phyloP scores from a whole-genome alignment of 2,329 filamentous ascomycete species.

The Pseudonectria buxi region DNA sequence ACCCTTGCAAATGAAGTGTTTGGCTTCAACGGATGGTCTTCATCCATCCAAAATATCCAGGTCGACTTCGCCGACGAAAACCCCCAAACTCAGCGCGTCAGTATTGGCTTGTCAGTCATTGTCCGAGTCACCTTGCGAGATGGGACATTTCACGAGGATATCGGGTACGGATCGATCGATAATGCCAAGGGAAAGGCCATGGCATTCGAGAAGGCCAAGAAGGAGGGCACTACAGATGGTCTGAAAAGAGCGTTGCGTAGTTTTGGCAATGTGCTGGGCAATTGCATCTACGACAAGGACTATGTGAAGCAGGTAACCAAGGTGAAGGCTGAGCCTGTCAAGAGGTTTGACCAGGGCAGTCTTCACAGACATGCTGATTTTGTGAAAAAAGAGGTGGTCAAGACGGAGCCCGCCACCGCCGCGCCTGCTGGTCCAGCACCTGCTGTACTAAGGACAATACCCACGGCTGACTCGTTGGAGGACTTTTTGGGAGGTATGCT shows the following conservation, averaged over 20 bases:
- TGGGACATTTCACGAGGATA: constrained; percentile 95
- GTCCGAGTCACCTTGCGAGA: constrained; percentile 85
- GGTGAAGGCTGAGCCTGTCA: constrained; percentile 67
- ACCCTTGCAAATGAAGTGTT: constrained; percentile 92
- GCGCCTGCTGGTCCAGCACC: constrained; percentile 1
- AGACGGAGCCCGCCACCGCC: constrained; percentile 20
- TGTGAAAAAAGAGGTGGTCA: constrained; percentile 50
- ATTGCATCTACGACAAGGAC: constrained; percentile 96
- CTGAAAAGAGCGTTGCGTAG: constrained; percentile 83
- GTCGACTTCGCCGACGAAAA: constrained; percentile 94
- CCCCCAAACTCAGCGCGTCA: constrained; percentile 69
- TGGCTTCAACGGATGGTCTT: constrained; percentile 97
- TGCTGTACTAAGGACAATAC: no score
- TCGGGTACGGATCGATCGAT: constrained; percentile 94
- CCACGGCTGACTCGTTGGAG: constrained; percentile 39
- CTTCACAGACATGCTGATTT: constrained; percentile 78
- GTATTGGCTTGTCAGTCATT: constrained; percentile 80
- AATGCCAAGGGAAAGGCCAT: constrained; percentile 93
- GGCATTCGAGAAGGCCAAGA: constrained; percentile 97
- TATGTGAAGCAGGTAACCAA: constrained; percentile 87
- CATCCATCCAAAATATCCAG: constrained; percentile 87
- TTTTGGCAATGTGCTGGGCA: constrained; percentile 96
- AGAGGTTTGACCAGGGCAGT: constrained; percentile 70
- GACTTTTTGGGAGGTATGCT: constrained; percentile 44
- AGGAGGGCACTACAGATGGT: constrained; percentile 92